Percentiles rank a stretch among this genome's conserved stretches.
Evolutionary conservation across 805 yeast species (phyloP).

Genomic region (Candida insectalens): DNA sequence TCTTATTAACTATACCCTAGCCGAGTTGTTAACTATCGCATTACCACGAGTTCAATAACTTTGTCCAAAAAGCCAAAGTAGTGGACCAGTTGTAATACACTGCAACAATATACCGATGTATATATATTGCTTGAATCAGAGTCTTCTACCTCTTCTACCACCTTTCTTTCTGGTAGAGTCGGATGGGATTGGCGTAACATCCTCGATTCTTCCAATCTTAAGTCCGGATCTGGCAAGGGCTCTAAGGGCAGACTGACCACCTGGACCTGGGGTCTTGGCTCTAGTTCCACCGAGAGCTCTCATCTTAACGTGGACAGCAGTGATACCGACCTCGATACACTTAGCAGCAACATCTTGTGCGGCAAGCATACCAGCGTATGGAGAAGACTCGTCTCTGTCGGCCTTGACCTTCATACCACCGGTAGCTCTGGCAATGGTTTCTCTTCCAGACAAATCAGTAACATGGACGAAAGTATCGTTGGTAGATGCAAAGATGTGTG

Average conservation of each 20-base stretch:
- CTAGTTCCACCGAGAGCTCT: conserved; percentile 99
- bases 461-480: conserved; percentile 99
- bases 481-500: conserved; percentile 99
- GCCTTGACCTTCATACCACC: conserved; percentile 99
- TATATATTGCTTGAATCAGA: no score
- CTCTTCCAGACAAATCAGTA: conserved; percentile 99
- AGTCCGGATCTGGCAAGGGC: conserved; percentile 99
- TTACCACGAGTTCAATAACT: no score
- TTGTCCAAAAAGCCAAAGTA: no score
- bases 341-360: conserved; percentile 99
- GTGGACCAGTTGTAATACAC: no score
- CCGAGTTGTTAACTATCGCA: no score
- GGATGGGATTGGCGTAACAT: conserved; percentile 99
- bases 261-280: conserved; percentile 99
- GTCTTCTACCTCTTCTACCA: conserved; percentile 99
- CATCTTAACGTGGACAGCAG: conserved; percentile 98
- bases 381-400: conserved; percentile 99
- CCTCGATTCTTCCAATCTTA: conserved; percentile 99
- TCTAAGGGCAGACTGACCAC: conserved; percentile 99
- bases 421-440: conserved; percentile 99
- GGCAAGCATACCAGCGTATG: conserved; percentile 99
- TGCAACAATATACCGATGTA: no score
- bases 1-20: no score
- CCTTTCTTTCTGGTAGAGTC: conserved; percentile 99
- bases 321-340: conserved; percentile 99